Base-by-base conservation (phyloP, 2,329 filamentous ascomycete species). In the Epichloe hybrida region DNA sequence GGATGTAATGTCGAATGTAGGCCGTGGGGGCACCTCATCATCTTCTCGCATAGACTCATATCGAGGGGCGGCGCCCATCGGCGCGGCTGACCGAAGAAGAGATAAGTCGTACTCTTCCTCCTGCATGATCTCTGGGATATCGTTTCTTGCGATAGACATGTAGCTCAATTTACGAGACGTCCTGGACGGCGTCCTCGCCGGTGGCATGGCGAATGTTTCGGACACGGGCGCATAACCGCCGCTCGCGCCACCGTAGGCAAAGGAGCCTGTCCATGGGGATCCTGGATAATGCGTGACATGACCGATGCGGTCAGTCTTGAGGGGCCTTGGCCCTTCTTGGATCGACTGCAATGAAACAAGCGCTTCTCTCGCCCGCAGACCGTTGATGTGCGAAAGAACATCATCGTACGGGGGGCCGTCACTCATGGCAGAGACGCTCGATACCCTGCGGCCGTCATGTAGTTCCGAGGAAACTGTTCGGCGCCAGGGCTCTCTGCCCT, bases 1-100 rank as follows among this genome's bases (percentile, higher is more conserved):
- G 37, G 69, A 69, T 8, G 69, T 70, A 15, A 77, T 53, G 53
- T 79, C 74, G 51, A 76, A 71, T 3, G 64, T 62, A 2, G 66
- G 61, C 7, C 23, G 36, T 15, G 23, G 7, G 15, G 61, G 62
- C 31, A 57, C 41, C 2, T 59, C 50, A 15, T 63, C 64, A 8
- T 69, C 62, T 15, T 64, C 60, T 1, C 56, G 49, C 12, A 65
- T 63, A 8, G 62, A 60, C 12, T 61, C 61, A 35, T 69, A 66
- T 1, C 62, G 58, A 12, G 61, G 59, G 7, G 61, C 59, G 23
- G 61, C 64, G 35, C 61, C 68, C 54, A 74, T 66, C 2, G 72
- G 66, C 3, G 69, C 67, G 4, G 71, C 71, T 4, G 66, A 59
- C 4, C 55, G 55, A 11, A 75, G 63, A 3, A 76, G 64, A 13